phyloP scores from a whole-genome alignment of 2,329 filamentous ascomycete species.

The Ascosphaera pollenicola region DNA sequence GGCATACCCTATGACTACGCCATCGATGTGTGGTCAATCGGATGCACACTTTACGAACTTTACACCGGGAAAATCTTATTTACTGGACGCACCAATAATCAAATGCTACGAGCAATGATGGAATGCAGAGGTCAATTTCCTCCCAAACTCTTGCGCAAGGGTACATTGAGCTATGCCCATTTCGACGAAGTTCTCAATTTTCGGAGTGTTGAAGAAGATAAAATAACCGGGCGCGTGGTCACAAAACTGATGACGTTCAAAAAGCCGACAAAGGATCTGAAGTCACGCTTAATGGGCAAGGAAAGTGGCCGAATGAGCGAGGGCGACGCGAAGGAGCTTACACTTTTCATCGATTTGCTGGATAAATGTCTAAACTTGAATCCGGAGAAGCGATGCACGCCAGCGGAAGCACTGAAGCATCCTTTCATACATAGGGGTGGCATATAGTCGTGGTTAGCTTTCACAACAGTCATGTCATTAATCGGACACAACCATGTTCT shows the following conservation, averaged over 20 bases:
- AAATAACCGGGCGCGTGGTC: conserved; percentile 58
- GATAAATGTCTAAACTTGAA: conserved; percentile 78
- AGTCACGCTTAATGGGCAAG: conserved; percentile 50
- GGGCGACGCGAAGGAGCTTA: conserved; percentile 52
- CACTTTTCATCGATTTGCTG: conserved; percentile 65
- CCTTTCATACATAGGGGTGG: conserved; percentile 42
- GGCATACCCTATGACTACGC: conserved; percentile 91
- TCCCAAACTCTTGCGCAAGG: conserved; percentile 67
- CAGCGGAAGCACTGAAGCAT: conserved; percentile 68
- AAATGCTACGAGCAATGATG: conserved; percentile 94
- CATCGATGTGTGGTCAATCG: conserved; percentile 95
- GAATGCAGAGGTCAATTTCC: conserved; percentile 86
- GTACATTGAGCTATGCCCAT: conserved; percentile 51
- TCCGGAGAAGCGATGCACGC: conserved; percentile 76
- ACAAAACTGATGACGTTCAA: conserved; percentile 24
- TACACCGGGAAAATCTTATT: conserved; percentile 97
- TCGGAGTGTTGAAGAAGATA: conserved; percentile 65
- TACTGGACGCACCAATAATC: conserved; percentile 86
- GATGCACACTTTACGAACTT: conserved; percentile 88
- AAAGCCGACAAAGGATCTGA: conserved; percentile 63
- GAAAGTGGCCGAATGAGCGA: conserved; percentile 54
- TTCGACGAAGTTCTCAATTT: conserved; percentile 76
- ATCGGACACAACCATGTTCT: too few relatives aligned
- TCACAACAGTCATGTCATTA: neutral
- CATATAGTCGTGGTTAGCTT: neutral